Evolutionary conservation across 441 rosid genomes (phyloP).

Genomic region (Codiaeum variegatum): DNA sequence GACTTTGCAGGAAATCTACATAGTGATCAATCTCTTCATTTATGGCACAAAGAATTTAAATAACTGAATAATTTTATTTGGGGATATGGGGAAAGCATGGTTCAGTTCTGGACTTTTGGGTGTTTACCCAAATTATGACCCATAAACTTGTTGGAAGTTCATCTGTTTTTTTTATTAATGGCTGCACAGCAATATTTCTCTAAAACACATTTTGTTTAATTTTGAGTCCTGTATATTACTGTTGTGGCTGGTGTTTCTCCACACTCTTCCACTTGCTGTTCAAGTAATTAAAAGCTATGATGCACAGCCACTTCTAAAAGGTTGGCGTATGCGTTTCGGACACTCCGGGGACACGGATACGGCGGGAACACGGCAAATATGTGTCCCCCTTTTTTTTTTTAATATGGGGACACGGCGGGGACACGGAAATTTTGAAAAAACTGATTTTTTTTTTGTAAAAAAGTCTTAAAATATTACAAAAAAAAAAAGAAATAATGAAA

Average conservation of each 20-base stretch:
- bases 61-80: background rate
- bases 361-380: no score
- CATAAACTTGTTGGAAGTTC: background rate
- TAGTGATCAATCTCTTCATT: background rate
- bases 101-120: background rate
- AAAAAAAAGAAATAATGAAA: no score
- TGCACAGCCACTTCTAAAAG: no score
- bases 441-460: no score
- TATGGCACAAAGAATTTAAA: background rate
- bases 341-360: no score
- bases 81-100: background rate
- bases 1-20: background rate
- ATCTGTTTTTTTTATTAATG: background rate
- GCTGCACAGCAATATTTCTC: background rate
- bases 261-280: background rate
- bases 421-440: no score
- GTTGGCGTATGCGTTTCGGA: no score
- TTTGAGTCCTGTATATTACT: background rate
- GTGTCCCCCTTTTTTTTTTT: no score
- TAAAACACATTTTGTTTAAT: background rate
- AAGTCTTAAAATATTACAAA: no score
- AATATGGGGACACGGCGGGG: no score
- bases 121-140: background rate
- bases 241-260: background rate
- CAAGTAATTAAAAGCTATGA: background rate